A percentile compares a stretch with the other conserved stretches of the same genome.
phyloP scores from a whole-genome alignment of 257 asterid species.

The Ligustrum vulgare region DNA sequence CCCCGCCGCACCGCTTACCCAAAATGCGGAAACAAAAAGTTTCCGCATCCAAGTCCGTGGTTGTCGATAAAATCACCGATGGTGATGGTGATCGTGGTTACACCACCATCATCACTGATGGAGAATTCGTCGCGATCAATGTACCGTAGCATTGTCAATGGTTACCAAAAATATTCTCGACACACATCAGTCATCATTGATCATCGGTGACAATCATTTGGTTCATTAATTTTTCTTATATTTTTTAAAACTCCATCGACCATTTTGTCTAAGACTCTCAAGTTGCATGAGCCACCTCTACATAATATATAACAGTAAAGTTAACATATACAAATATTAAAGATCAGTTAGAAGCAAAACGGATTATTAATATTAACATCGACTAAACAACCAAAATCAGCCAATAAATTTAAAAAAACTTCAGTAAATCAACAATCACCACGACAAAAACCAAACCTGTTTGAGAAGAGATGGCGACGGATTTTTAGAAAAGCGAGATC shows the following conservation, averaged over 20 bases:
- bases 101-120: background rate
- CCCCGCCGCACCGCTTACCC: background rate
- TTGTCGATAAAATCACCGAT: background rate
- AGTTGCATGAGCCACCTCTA: too few relatives aligned
- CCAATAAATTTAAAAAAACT: background rate
- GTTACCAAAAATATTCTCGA: background rate
- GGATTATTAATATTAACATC: background rate
- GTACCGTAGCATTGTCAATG: background rate
- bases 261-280: too few relatives aligned
- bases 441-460: slow-evolving; percentile 38
- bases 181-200: background rate
- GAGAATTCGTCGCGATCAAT: background rate
- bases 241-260: too few relatives aligned
- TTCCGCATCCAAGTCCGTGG: background rate
- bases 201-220: background rate
- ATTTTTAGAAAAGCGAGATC: slow-evolving; percentile 34
- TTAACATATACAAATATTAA: background rate
- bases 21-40: background rate
- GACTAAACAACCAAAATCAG: slow-evolving; percentile 19
- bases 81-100: background rate
- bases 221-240: too few relatives aligned
- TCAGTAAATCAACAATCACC: slow-evolving; percentile 4
- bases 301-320: background rate
- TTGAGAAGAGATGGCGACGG: slow-evolving; percentile 24
- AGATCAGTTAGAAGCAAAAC: background rate